Percentiles rank a stretch among this genome's conserved stretches.
phyloP scores from a whole-genome alignment of 768 basidiomycete genomes.

The Trichaptum fuscoviolaceum region DNA sequence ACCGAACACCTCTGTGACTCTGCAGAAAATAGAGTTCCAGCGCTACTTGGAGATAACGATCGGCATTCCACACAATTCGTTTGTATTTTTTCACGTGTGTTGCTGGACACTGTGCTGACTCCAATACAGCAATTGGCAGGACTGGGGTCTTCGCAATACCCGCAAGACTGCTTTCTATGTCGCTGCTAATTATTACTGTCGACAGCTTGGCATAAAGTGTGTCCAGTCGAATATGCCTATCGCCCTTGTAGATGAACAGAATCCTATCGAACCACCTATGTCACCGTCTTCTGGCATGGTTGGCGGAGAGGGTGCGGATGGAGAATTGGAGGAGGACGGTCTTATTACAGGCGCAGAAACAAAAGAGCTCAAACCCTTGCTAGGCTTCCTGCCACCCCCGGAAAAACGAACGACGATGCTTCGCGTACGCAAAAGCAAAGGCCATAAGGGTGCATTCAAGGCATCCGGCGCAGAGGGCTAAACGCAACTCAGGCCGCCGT shows the following conservation, averaged over 20 bases:
- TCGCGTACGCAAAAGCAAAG: slow-evolving; percentile 28
- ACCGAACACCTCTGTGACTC: slow-evolving; percentile 54
- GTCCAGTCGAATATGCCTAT: slow-evolving; percentile 59
- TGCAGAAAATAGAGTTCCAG: slow-evolving; percentile 64
- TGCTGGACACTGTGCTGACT: not conserved
- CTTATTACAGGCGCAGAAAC: slow-evolving; percentile 4
- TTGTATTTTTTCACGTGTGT: slow-evolving; percentile 16
- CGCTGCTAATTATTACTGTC: slow-evolving; percentile 68
- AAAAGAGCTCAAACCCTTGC: slow-evolving; percentile 23
- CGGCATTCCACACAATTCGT: slow-evolving; percentile 51
- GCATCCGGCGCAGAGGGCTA: slow-evolving; percentile 21
- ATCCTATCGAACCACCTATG: slow-evolving; percentile 4
- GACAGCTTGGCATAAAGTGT: slow-evolving; percentile 60
- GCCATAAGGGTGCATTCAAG: slow-evolving; percentile 29
- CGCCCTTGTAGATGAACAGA: slow-evolving; percentile 32
- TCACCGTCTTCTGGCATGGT: not conserved
- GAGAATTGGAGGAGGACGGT: not conserved
- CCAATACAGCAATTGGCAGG: slow-evolving; percentile 40
- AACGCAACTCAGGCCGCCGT: not conserved
- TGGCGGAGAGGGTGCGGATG: not conserved
- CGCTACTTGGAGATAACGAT: slow-evolving; percentile 65
- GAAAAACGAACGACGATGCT: slow-evolving; percentile 24
- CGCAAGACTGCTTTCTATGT: slow-evolving; percentile 78
- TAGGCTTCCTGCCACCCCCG: slow-evolving; percentile 45
- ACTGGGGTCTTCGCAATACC: slow-evolving; percentile 57